These are phyloP conservation scores for Casuarina glauca DNA, from an alignment of 306 rosid genomes.

Conservation along the genomic window DNA sequence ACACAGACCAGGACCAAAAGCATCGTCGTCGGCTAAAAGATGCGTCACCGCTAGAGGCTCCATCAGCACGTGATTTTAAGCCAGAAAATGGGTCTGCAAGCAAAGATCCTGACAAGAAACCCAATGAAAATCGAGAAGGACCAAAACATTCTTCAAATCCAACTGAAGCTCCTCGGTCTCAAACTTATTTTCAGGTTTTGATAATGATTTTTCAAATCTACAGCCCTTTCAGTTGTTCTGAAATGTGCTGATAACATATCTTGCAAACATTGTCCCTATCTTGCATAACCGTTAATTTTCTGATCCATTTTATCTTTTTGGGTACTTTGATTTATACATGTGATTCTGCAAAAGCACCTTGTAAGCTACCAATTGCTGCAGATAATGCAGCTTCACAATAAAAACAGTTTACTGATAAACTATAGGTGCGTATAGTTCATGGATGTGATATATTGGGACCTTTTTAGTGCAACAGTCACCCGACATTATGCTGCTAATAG, in stretches of 20 bases:
- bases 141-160: slow-evolving; percentile 47
- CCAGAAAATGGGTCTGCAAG: slow-evolving; percentile 35
- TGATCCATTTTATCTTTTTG: background rate
- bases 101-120: slow-evolving; percentile 47
- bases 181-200: slow-evolving; percentile 65
- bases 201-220: background rate
- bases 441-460: background rate
- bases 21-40: slow-evolving; percentile 39
- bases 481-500: background rate
- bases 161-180: slow-evolving; percentile 52
- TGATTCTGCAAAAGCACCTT: background rate
- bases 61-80: slow-evolving; percentile 36
- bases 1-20: slow-evolving; percentile 44
- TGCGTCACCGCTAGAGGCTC: slow-evolving; percentile 36
- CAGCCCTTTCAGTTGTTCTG: background rate
- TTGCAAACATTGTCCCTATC: background rate
- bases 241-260: background rate
- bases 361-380: background rate
- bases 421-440: background rate
- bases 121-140: slow-evolving; percentile 27
- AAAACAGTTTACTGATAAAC: background rate
- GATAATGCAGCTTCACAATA: background rate
- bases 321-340: background rate
- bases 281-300: slow-evolving; percentile 2
- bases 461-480: background rate